These are phyloP conservation scores for Juncus inflexus DNA, from an alignment of 176 grass and related monocot species.

Conservation along the genomic window DNA sequence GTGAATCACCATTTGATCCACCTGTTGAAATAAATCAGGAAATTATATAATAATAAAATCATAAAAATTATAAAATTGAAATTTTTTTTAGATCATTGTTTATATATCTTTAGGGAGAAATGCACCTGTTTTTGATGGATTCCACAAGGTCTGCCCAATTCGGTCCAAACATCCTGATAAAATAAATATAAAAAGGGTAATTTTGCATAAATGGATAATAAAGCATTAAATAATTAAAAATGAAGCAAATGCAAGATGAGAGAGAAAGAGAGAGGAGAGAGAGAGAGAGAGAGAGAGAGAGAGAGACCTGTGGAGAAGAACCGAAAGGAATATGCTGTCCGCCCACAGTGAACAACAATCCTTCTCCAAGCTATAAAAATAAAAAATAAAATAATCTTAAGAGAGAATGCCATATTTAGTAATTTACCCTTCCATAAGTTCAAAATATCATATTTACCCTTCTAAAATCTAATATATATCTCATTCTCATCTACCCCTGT, in stretches of 20 bases:
- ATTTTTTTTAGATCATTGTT: background rate
- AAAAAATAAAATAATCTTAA: constrained; percentile 18
- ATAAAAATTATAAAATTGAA: constrained; percentile 17
- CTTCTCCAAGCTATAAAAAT: constrained; percentile 81
- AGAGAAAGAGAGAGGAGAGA: background rate
- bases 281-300: background rate
- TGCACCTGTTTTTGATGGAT: constrained; percentile 94
- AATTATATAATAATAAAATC: background rate
- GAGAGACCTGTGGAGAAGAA: constrained; percentile 76
- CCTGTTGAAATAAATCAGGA: constrained; percentile 35
- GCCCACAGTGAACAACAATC: constrained; percentile 82
- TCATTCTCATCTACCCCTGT: too few species aligned
- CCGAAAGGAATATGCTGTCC: constrained; percentile 90
- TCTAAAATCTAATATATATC: too few species aligned
- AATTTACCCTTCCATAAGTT: background rate
- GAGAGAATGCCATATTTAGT: background rate
- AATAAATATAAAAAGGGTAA: constrained; percentile 11
- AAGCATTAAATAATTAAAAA: background rate
- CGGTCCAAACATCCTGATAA: constrained; percentile 88
- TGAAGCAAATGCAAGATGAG: background rate
- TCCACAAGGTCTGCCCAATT: constrained; percentile 79
- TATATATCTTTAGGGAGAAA: constrained; percentile 10
- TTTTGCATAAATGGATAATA: constrained; percentile 2
- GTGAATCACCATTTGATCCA: constrained; percentile 99
- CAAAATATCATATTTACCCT: background rate